Evolutionary conservation across 2,329 filamentous ascomycete species (phyloP), one percentile per base, ranked within the genome.

Genomic region (Sclerotinia subarctica): DNA sequence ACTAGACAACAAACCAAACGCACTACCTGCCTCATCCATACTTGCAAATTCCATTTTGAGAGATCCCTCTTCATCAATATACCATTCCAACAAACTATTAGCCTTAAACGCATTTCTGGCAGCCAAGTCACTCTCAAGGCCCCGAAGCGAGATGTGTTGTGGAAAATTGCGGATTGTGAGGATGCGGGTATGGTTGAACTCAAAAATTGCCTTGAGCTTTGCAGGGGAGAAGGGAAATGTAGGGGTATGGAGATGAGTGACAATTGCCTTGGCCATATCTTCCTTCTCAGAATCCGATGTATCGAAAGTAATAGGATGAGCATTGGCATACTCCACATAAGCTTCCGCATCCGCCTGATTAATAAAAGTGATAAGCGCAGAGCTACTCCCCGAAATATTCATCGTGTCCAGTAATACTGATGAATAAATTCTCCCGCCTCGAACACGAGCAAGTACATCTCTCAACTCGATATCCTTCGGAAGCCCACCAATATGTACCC

Each of bases 41-140:
- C 63, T 72, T 0, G 71, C 66, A 64, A 76, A 77, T 49, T 76
- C 69, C 5, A 76, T 53, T 52, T 72, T 69, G 1, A 77, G 52
- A 3, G 66, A 73, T 5, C 51, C 49, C 0, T 60, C 26, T 13
- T 70, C 60, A 64, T 75, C 73, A 44, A 74, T 56, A 29, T 68
- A 73, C 35, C 72, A 68, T 24, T 76, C 72, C 1, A 74, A 4
- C 13, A 75, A 47, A 11, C 58, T 67, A 2, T 68, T 52, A 0
- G 62, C 64, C 17, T 70, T 66, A n/a, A 68, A 58, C 5, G 42
- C 35, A 53, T 66, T 71, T 6, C 65, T 53, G 8, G 54, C 53
- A 0, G 63, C 59, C 32, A 75, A 44, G 29, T 69, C 63, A 4
- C 17, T 26, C 29, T 73, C 63, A 0, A 73, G 64, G 7, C 15